These are phyloP conservation scores for Solanum acaule DNA, from an alignment of 257 asterid genomes.

Conservation along the genomic window DNA sequence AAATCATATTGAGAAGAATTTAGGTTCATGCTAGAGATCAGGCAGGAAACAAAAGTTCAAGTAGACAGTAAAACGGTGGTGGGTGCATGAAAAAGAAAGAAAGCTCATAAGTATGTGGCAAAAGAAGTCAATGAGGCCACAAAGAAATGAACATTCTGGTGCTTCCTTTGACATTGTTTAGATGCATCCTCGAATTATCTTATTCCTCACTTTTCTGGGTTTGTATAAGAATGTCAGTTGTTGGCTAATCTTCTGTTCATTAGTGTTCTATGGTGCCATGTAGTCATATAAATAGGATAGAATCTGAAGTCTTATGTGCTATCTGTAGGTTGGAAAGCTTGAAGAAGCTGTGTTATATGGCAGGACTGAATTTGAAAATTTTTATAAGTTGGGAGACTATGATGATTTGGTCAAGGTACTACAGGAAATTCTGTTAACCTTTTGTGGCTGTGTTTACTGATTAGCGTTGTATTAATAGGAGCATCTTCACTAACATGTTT, in stretches of 20 bases:
- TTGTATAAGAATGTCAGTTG: not conserved
- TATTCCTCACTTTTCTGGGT: not conserved
- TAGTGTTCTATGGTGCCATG: not conserved
- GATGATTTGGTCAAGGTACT: slow-evolving; percentile 75
- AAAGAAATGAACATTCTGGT: not conserved
- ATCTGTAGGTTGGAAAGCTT: slow-evolving; percentile 53
- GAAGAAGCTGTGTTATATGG: slow-evolving; percentile 77
- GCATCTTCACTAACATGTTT: not conserved
- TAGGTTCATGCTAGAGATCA: not conserved
- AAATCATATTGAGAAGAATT: not conserved
- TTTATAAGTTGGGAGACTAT: slow-evolving; percentile 44
- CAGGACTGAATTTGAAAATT: slow-evolving; percentile 65
- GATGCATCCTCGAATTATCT: not conserved
- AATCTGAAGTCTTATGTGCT: not conserved
- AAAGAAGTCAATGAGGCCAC: not conserved
- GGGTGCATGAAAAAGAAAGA: not conserved
- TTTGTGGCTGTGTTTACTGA: not conserved
- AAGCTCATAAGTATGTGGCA: not conserved
- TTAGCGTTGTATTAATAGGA: not conserved
- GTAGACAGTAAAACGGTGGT: not conserved
- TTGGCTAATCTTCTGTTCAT: not conserved
- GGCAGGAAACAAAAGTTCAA: not conserved
- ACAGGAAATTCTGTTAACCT: not conserved
- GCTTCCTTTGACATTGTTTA: not conserved
- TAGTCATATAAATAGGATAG: not conserved